Percentiles rank a stretch among this genome's conserved stretches.
Evolutionary conservation across 1,139 yeast species (phyloP).

Genomic region (Candida anutae): DNA sequence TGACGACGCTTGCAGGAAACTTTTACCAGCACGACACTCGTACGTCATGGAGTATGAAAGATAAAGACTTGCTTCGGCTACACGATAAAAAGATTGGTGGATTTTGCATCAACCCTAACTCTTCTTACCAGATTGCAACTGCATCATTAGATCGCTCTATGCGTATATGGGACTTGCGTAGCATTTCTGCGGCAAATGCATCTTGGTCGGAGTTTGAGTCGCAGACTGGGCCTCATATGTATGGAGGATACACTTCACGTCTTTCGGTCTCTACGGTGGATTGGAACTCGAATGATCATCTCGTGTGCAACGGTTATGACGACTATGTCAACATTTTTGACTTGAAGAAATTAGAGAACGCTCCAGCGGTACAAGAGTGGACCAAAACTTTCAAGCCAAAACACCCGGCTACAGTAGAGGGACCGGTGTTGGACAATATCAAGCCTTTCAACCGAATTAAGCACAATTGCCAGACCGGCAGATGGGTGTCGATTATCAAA

Average conservation of each 20-base stretch:
- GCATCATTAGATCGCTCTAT: conserved; percentile 83
- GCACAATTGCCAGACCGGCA: conserved; percentile 92
- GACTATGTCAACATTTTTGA: conserved; percentile 61
- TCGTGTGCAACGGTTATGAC: conserved; percentile 91
- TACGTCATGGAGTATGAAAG: conserved; percentile 24
- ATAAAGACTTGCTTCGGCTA: conserved; percentile 41
- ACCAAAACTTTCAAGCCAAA: conserved; percentile 10
- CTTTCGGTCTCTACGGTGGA: conserved; percentile 80
- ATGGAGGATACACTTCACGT: conserved; percentile 63
- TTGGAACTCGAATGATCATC: conserved; percentile 68
- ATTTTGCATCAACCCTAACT: conserved; percentile 65
- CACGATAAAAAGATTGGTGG: conserved; percentile 92
- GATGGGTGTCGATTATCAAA: conserved; percentile 91
- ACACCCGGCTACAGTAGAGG: conserved; percentile 6
- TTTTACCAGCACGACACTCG: conserved; percentile 67
- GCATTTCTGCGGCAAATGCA: conserved; percentile 29
- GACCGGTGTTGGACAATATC: conserved; percentile 24
- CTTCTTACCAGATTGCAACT: conserved; percentile 58
- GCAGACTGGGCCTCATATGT: conserved; percentile 40
- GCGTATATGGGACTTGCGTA: conserved; percentile 80
- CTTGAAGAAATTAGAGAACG: conserved; percentile 11
- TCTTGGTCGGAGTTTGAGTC: conserved; percentile 30
- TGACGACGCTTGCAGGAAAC: conserved; percentile 74
- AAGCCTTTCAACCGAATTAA: conserved; percentile 54
- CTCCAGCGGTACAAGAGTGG: conserved; percentile 21